Percentiles rank a stretch among this genome's conserved stretches.
Conservation (phyloP, 495 filamentous ascomycete genomes). For the Penicillium cinerascens region DNA sequence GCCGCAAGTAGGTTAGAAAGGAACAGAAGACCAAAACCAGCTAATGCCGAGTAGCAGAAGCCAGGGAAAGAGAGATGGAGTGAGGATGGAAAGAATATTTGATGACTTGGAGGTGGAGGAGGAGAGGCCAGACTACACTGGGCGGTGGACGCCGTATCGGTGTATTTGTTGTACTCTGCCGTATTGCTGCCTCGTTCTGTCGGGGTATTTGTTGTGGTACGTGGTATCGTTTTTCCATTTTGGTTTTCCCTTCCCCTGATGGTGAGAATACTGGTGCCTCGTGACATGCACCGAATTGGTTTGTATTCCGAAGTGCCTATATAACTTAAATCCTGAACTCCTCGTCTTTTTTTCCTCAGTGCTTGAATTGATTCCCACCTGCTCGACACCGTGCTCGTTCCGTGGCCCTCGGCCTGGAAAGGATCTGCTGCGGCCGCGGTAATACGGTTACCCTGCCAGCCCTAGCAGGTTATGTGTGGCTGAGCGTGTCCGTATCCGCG, state of each 20-base stretch:
- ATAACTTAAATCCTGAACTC: neutral
- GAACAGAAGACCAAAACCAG: constrained; percentile 17
- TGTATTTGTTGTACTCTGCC: constrained; percentile 12
- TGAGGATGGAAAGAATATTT: constrained; percentile 21
- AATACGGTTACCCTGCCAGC: constrained; percentile 19
- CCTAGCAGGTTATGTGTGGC: constrained; percentile 23
- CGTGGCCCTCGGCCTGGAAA: neutral
- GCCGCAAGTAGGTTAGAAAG: constrained; percentile 14
- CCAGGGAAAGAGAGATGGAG: constrained; percentile 21
- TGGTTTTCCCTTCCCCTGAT: constrained; percentile 1
- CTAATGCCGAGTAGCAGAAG: constrained; percentile 17
- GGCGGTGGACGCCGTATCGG: constrained; percentile 26
- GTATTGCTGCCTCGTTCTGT: constrained; percentile 4
- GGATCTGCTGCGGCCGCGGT: constrained; percentile 1
- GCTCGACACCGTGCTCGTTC: neutral
- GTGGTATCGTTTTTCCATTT: neutral
- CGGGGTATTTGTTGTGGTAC: neutral
- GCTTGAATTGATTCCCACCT: neutral
- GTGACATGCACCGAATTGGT: neutral
- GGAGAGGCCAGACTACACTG: constrained; percentile 30
- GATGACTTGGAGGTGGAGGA: constrained; percentile 29
- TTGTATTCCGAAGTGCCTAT: neutral
- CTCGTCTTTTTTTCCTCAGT: neutral
- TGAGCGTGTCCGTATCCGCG: constrained; percentile 18
- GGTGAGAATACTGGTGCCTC: neutral